Evolutionary conservation across 352 stramenopile species (phyloP), one percentile per base, ranked within the genome.

Genomic region (Thalassiosira livingstoniorum): DNA sequence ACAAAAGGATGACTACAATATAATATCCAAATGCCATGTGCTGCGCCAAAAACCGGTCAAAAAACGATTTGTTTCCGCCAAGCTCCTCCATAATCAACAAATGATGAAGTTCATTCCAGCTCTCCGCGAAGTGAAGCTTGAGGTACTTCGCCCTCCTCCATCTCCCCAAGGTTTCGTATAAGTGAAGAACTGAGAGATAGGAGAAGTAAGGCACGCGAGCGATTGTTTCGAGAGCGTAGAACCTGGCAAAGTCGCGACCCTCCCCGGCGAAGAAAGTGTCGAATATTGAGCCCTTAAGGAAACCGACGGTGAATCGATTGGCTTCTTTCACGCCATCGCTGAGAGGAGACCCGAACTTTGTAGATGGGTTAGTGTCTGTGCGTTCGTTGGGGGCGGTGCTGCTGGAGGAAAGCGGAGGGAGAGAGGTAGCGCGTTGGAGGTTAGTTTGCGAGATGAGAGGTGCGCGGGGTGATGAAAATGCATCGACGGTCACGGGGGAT

Each of bases 31-130:
- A 94, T 5, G 94, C 94, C 25, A 94, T 88, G 55, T 94, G 87
- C 74, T 96, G 92, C 2, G 93, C 94, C 10, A 97, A 34, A 43
- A 90, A 92, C 10, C 93, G 80, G 90, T 96, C 92, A 15, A 90
- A 70, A 27, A 80, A 84, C 23, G 65, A 68, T 25, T 64, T 72
- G 78, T 96, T 95, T 0, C 93, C 94, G 43, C 93, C 93, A 18
- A 97, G 78, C 73, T 88, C 75, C 83, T 97, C 94, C 92, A 97
- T 96, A 75, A 97, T 97, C 0, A 97, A 73, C 31, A 97, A 85
- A 85, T 97, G 94, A 79, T 97, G 94, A 32, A 96, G 63, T 78
- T 97, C 94, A 78, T 97, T 97, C 80, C 92, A 94, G 31, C 85
- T 88, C 80, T 97, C 93, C 45, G 94, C 93, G 83, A 95, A 97